Percentiles rank a stretch among this genome's conserved stretches.
Conservation (phyloP, 2,329 filamentous ascomycete species). For the Tolypocladium ovalisporum region DNA sequence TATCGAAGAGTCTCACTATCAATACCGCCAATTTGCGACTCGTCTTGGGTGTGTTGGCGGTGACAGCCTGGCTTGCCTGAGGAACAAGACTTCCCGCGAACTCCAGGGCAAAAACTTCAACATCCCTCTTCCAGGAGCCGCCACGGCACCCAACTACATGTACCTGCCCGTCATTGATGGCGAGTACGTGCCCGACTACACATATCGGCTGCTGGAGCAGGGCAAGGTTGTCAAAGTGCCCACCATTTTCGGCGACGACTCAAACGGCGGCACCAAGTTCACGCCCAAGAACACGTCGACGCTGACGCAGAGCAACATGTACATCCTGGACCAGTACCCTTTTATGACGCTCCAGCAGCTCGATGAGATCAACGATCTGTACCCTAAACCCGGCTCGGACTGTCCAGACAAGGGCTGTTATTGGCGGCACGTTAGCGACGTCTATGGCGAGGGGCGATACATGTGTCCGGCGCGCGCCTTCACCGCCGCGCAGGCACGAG, state of each 20-base stretch:
- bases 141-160: conserved; percentile 33
- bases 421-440: conserved; percentile 25
- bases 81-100: conserved; percentile 25
- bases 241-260: conserved; percentile 32
- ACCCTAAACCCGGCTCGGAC: conserved; percentile 23
- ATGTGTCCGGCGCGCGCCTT: conserved; percentile 23
- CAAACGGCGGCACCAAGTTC: conserved; percentile 26
- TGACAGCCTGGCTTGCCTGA: conserved; percentile 34
- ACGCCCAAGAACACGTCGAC: conserved; percentile 19
- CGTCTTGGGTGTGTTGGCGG: conserved; percentile 28
- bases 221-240: conserved; percentile 44
- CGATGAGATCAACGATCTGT: conserved; percentile 19
- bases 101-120: conserved; percentile 31
- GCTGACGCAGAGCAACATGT: conserved; percentile 18
- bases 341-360: conserved; percentile 20
- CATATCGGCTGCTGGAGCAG: conserved; percentile 34
- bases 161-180: conserved; percentile 45
- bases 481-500: conserved; percentile 14
- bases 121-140: conserved; percentile 18
- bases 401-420: conserved; percentile 21
- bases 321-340: conserved; percentile 22
- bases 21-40: conserved; percentile 37
- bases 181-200: conserved; percentile 36
- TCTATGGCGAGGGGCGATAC: conserved; percentile 23
- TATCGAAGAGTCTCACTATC: conserved; percentile 35